These are phyloP conservation scores for Pestalotiopsis sp. DNA, from an alignment of 2,329 filamentous ascomycete genomes.

Conservation along the genomic window DNA sequence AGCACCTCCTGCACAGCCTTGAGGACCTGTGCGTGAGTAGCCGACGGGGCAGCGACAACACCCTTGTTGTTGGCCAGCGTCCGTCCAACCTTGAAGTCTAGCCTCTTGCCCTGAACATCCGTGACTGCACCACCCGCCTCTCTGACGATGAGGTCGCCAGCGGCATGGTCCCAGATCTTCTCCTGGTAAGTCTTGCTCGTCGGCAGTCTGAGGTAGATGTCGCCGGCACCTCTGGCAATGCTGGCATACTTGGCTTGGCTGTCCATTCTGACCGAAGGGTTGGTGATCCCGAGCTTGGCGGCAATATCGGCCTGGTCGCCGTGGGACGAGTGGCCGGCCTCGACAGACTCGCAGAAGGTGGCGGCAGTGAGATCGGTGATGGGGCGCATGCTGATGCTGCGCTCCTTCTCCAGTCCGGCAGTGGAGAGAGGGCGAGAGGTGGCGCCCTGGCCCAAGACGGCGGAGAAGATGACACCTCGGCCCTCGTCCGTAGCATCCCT, in stretches of 20 bases:
- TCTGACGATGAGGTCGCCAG: slow-evolving; percentile 88
- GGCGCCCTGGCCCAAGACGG: slow-evolving; percentile 76
- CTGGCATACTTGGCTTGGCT: slow-evolving; percentile 97
- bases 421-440: slow-evolving; percentile 71
- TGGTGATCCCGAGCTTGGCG: slow-evolving; percentile 80
- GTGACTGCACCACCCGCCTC: slow-evolving; percentile 93
- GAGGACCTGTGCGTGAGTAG: slow-evolving; percentile 75
- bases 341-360: slow-evolving; percentile 95
- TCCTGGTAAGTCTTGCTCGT: slow-evolving; percentile 87
- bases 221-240: slow-evolving; percentile 89
- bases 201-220: slow-evolving; percentile 90
- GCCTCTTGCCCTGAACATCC: slow-evolving; percentile 78
- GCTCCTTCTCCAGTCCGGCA: slow-evolving; percentile 51
- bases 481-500: slow-evolving; percentile 72
- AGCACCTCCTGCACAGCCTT: slow-evolving; percentile 81
- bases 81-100: slow-evolving; percentile 85
- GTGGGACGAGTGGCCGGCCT: slow-evolving; percentile 89
- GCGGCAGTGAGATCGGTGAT: slow-evolving; percentile 74
- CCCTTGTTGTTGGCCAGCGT: slow-evolving; percentile 91
- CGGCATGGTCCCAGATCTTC: slow-evolving; percentile 99
- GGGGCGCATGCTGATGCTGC: slow-evolving; percentile 76
- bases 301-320: slow-evolving; percentile 85
- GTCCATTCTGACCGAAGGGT: slow-evolving; percentile 91
- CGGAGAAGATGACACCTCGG: slow-evolving; percentile 86
- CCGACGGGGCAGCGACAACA: slow-evolving; percentile 81